Evolutionary conservation across 73 alveolate genomes (phyloP).

Genomic region (Blepharisma stoltei): DNA sequence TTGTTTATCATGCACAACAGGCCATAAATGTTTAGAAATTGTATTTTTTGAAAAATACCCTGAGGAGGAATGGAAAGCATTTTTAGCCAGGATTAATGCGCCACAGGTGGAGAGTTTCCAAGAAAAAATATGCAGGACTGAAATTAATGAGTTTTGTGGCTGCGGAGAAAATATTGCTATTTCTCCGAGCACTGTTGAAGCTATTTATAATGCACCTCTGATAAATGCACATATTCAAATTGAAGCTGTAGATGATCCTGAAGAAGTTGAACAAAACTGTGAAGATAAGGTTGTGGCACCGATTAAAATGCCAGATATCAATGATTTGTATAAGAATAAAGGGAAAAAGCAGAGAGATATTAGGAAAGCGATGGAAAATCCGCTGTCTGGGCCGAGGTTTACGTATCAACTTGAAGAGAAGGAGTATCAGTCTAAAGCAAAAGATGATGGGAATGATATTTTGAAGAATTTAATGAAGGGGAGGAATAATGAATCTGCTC

Average conservation of each 20-base stretch:
- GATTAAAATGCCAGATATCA: background rate
- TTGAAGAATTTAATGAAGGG: background rate
- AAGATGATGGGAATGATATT: background rate
- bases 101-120: background rate
- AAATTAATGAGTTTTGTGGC: background rate
- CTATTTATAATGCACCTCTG: background rate
- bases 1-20: background rate
- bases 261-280: background rate
- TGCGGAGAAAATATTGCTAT: background rate
- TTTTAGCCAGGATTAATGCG: background rate
- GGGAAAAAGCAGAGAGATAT: background rate
- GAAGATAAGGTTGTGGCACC: background rate
- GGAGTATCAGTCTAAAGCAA: background rate
- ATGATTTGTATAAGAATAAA: background rate
- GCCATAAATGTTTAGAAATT: conserved; percentile 14
- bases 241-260: background rate
- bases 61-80: background rate
- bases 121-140: background rate
- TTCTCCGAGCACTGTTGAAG: background rate
- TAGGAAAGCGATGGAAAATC: conserved; percentile 28
- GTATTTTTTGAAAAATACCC: background rate
- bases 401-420: background rate
- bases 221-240: background rate
- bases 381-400: conserved; percentile 22
- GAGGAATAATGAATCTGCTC: background rate